Conservation (phyloP, 75 land plant genomes). For the Sequoia sempervirens region DNA sequence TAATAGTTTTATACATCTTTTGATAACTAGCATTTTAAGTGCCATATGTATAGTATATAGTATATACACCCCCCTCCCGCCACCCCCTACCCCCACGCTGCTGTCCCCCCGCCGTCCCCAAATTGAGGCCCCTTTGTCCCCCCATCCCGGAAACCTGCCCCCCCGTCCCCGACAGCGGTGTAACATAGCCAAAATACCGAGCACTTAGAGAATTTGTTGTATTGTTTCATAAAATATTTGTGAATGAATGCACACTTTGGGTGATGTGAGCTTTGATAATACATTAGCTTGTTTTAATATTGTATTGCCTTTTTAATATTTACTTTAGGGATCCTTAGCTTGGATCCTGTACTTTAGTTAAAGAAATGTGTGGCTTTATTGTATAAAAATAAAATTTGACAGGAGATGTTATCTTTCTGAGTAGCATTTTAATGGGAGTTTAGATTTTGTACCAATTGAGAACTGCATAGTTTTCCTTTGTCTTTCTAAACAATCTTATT, state of each 20-base stretch:
- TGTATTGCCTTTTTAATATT: neutral
- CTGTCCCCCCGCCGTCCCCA: no score
- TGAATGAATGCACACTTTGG: neutral
- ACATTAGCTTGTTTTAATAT: neutral
- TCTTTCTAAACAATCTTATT: neutral
- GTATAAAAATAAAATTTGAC: neutral
- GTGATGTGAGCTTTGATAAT: neutral
- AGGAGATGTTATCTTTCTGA: neutral
- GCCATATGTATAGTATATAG: no score
- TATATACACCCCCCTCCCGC: no score
- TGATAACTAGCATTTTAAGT: no score
- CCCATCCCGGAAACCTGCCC: no score
- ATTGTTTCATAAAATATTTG: neutral
- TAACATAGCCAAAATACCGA: neutral
- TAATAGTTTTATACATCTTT: no score
- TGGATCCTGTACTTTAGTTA: neutral
- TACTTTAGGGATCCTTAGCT: neutral
- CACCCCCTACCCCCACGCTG: no score
- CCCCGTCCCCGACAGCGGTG: no score
- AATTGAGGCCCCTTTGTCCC: no score
- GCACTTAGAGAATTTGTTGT: neutral
- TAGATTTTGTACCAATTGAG: neutral
- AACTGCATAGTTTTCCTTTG: neutral
- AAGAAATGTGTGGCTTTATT: neutral
- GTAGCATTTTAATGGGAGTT: neutral